Evolutionary conservation across 2,329 filamentous ascomycete genomes (phyloP).

Genomic region (Aspergillus vadensis): DNA sequence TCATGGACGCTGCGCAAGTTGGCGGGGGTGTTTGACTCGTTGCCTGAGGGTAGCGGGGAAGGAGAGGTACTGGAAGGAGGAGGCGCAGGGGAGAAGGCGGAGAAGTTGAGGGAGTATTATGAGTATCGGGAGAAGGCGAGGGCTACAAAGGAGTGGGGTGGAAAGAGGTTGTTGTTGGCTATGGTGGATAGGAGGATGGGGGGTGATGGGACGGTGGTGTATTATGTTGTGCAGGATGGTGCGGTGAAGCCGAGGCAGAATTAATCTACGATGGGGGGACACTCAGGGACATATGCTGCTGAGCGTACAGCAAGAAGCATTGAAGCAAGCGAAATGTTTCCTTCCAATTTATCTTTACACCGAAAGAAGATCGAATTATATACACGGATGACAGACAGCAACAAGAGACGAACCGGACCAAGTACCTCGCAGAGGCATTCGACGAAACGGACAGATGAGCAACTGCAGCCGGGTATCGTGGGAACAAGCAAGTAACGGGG

Average conservation of each 20-base stretch:
- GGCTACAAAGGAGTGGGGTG: constrained; percentile 43
- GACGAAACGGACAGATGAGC: constrained; percentile 18
- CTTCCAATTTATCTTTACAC: constrained; percentile 4
- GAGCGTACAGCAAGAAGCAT: not conserved
- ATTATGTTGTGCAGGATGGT: constrained; percentile 66
- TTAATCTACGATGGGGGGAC: constrained; percentile 29
- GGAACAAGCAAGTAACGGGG: constrained; percentile 22
- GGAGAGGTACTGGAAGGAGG: constrained; percentile 17
- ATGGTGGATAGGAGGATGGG: constrained; percentile 55
- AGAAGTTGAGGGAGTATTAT: constrained; percentile 36
- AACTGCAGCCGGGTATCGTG: constrained; percentile 35
- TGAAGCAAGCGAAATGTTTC: no score
- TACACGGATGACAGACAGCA: not conserved
- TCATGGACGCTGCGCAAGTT: constrained; percentile 60
- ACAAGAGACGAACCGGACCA: constrained; percentile 5
- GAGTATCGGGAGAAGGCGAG: constrained; percentile 28
- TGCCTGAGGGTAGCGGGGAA: constrained; percentile 32
- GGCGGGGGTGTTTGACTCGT: constrained; percentile 59
- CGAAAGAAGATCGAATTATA: constrained; percentile 10
- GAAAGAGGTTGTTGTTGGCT: constrained; percentile 59
- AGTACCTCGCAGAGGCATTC: constrained; percentile 3
- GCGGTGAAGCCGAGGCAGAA: constrained; percentile 67
- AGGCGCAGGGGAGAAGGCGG: constrained; percentile 20
- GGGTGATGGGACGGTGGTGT: constrained; percentile 64
- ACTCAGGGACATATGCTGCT: no score